Evolutionary conservation across 208 protist species (phyloP).

Genomic region (Crithidia brevicula): DNA sequence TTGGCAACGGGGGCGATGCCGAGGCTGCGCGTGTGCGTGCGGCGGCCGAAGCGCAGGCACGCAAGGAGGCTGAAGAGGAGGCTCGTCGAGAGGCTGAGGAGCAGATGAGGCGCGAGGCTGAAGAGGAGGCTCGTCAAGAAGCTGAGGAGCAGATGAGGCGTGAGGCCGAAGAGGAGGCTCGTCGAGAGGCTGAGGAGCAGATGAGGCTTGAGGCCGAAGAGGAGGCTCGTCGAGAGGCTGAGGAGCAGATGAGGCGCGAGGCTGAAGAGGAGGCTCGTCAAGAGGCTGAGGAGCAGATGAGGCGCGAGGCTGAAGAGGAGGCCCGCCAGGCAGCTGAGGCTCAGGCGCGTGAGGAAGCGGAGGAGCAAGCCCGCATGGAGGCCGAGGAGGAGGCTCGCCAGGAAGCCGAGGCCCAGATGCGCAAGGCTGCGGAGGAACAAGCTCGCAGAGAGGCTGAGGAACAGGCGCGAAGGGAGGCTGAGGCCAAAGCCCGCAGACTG

Average conservation of each 20-base stretch:
- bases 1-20: conserved; percentile 21
- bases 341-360: conserved; percentile 26
- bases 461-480: conserved; percentile 81
- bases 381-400: conserved; percentile 17
- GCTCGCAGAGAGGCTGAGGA: conserved; percentile 35
- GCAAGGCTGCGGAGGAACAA: conserved; percentile 18
- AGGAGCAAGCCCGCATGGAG: conserved; percentile 18
- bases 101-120: conserved; percentile 21
- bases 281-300: conserved; percentile 21
- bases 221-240: conserved; percentile 28
- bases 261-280: conserved; percentile 26
- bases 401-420: conserved; percentile 5
- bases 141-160: conserved; percentile 23
- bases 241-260: conserved; percentile 23
- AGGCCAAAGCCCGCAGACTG: conserved; percentile 36
- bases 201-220: conserved; percentile 27
- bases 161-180: conserved; percentile 24
- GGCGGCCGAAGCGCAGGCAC: conserved; percentile 5
- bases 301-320: conserved; percentile 23
- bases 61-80: conserved; percentile 16
- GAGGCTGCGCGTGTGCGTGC: neutral
- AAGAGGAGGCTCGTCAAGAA: conserved; percentile 22
- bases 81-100: conserved; percentile 31
- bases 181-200: conserved; percentile 24
- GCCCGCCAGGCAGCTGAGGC: conserved; percentile 27